phyloP scores from a whole-genome alignment of 768 basidiomycete species.

The Pleurotus cornucopiae region DNA sequence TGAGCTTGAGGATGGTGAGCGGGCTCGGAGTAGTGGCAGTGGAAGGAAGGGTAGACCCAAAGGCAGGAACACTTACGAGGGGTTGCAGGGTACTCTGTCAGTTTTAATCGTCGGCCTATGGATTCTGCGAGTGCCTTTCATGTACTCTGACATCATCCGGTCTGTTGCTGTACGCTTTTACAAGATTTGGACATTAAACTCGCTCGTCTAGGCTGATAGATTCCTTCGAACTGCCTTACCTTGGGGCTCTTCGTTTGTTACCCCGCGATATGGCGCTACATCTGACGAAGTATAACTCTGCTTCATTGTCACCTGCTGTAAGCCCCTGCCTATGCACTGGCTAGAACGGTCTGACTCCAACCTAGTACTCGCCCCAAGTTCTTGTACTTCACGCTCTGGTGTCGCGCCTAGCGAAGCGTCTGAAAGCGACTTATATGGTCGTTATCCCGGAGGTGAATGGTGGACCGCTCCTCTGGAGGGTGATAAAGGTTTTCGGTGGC shows the following conservation, averaged over 20 bases:
- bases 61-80: constrained; percentile 27
- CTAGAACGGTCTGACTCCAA: not conserved
- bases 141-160: constrained; percentile 75
- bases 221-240: constrained; percentile 72
- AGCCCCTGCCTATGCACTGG: constrained; percentile 20
- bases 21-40: constrained; percentile 9
- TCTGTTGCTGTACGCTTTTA: constrained; percentile 26
- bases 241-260: constrained; percentile 63
- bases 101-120: constrained; percentile 75
- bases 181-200: too few species aligned
- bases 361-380: constrained; percentile 62
- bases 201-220: constrained; percentile 59
- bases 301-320: constrained; percentile 71
- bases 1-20: constrained; percentile 7
- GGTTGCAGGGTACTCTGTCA: constrained; percentile 48
- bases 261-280: constrained; percentile 60
- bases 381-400: constrained; percentile 54
- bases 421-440: constrained; percentile 53
- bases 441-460: constrained; percentile 71
- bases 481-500: constrained; percentile 61
- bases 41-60: constrained; percentile 11
- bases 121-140: constrained; percentile 72
- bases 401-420: constrained; percentile 56
- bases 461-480: constrained; percentile 75
- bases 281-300: constrained; percentile 65